Evolutionary conservation across 345 rosid genomes (phyloP).

Genomic region (Clausena lansium): DNA sequence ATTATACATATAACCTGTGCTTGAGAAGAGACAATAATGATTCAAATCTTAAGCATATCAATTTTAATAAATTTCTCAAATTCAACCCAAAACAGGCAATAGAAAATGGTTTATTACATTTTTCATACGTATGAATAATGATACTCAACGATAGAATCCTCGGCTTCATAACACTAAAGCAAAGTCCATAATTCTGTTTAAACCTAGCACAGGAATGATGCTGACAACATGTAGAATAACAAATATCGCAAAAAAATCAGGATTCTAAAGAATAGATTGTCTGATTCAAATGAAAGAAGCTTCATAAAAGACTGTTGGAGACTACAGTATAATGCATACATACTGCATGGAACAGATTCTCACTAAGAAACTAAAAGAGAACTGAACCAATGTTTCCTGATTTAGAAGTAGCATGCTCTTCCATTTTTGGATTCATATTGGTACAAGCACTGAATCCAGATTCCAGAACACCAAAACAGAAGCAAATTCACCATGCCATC

Average conservation of each 20-base stretch:
- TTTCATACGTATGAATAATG: no score
- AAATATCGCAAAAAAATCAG: neutral
- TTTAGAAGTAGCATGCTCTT: neutral
- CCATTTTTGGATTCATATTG: neutral
- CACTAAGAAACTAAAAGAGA: neutral
- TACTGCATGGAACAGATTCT: neutral
- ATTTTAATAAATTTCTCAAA: neutral
- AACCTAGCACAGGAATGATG: neutral
- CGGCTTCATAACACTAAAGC: neutral
- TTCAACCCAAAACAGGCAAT: neutral
- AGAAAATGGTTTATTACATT: no score
- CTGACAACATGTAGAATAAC: neutral
- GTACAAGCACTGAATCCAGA: slow-evolving; percentile 1
- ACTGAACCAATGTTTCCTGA: neutral
- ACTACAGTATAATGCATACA: neutral
- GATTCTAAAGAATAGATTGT: neutral
- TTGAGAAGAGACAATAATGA: neutral
- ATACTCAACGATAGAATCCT: neutral
- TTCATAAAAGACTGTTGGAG: neutral
- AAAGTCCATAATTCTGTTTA: neutral
- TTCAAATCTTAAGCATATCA: neutral
- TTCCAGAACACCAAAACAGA: neutral
- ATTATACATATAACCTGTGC: neutral
- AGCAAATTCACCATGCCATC: neutral
- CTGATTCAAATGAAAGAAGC: neutral